phyloP scores from a whole-genome alignment of 2,329 filamentous ascomycete species.

The Fusarium chlamydosporum region DNA sequence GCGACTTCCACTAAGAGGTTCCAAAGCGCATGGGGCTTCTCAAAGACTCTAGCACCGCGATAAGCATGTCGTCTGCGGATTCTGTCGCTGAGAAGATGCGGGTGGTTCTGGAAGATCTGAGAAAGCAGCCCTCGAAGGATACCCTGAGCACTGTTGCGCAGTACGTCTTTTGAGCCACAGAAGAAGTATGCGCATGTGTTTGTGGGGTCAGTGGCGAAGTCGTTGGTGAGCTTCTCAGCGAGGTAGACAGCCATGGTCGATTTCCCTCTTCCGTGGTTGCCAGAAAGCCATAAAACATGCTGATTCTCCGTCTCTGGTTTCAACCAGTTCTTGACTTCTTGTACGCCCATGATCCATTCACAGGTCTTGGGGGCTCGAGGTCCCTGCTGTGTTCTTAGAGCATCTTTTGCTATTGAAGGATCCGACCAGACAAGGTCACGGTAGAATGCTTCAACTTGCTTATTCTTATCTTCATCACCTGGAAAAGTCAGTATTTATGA shows the following conservation, averaged over 20 bases:
- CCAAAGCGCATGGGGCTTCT: constrained; percentile 35
- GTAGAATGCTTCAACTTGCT: constrained; percentile 32
- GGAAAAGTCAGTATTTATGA: constrained; percentile 11
- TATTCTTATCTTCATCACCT: constrained; percentile 24
- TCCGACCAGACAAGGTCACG: constrained; percentile 33
- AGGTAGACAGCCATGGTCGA: constrained; percentile 30
- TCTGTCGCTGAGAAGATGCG: constrained; percentile 33
- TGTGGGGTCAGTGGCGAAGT: constrained; percentile 18
- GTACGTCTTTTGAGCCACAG: constrained; percentile 23
- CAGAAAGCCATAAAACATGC: constrained; percentile 26
- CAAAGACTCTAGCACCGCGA: constrained; percentile 28
- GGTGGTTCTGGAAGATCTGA: constrained; percentile 34
- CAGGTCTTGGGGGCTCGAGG: constrained; percentile 26
- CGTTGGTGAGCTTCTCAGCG: constrained; percentile 24
- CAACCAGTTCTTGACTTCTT: constrained; percentile 23
- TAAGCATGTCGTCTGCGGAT: constrained; percentile 31
- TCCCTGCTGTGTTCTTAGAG: constrained; percentile 29
- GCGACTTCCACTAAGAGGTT: constrained; percentile 34
- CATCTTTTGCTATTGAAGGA: constrained; percentile 29
- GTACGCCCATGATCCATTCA: constrained; percentile 32
- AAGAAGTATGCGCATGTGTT: constrained; percentile 37
- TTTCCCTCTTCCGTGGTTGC: constrained; percentile 27
- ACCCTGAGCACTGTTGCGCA: constrained; percentile 31
- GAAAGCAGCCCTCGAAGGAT: constrained; percentile 30
- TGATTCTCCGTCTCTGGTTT: constrained; percentile 17